Evolutionary conservation across 116 monocot species (phyloP), one percentile per base, ranked within the genome.

Genomic region (Phalaenopsis hybrid): DNA sequence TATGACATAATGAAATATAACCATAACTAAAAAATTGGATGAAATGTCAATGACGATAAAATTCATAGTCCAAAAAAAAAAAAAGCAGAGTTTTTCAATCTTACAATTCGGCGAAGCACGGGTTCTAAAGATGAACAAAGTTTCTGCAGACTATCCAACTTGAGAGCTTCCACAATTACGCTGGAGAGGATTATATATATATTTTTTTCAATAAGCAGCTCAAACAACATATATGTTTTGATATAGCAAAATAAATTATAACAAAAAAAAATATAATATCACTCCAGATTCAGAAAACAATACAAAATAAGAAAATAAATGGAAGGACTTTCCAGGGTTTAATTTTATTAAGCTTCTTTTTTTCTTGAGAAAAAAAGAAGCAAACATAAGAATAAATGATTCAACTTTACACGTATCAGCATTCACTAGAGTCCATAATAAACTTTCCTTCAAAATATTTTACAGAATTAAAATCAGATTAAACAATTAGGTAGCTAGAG

Each of bases 151-250:
- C 94, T 92, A 81, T 92, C 92, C 52, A 92, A 83, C 82, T 94
- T 94, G 41, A 94, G 84, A 65, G 94, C 94, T 86, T 94, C 94
- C 28, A 94, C 92, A 86, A 94, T 92, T 33, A 92, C 90, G 69
- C 78, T 83, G 72, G 31, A 37, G 81, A 73, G 90, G 89, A 85
- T 74, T 83, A 37, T 13, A 57, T 23, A 82, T 55, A 82, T 55
- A 16, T 55, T 55, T 12, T 33, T 75, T 75, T 41, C 10, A 51
- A 44, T 17, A 65, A 81, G 23, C 12, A 68, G 13, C 45, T 49
- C 33, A 20, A 75, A n/a, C 37, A 75, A 75, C 44, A 44, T 44
- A 44, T 41, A 44, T 46, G 45, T 46, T 18, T 8, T 17, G 1
- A 74, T 43, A 10, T 8, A 74, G 17, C 44, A 75, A 45, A 75